phyloP scores from a whole-genome alignment of 306 rosid species.

The Acacia acuminata region DNA sequence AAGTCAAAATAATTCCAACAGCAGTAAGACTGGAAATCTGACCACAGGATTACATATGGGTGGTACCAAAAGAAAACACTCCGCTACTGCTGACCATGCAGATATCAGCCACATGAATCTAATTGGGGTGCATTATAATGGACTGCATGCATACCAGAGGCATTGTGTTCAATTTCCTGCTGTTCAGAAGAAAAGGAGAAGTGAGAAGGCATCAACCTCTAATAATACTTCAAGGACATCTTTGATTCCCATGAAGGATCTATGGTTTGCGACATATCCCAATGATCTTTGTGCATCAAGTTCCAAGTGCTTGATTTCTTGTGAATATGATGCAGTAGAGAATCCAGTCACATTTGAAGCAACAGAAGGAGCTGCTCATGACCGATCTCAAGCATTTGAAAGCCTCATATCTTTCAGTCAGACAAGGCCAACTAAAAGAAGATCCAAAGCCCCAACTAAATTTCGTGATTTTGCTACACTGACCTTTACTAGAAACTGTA shows the following conservation, averaged over 20 bases:
- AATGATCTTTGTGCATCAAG: slow-evolving; percentile 38
- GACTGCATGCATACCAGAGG: slow-evolving; percentile 42
- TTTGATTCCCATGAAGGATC: slow-evolving; percentile 30
- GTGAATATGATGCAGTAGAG: slow-evolving; percentile 32
- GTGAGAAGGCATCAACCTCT: slow-evolving; percentile 46
- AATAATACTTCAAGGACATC: slow-evolving; percentile 31
- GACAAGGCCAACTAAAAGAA: slow-evolving; percentile 52
- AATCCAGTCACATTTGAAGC: slow-evolving; percentile 28
- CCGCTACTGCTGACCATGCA: slow-evolving; percentile 32
- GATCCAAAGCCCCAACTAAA: slow-evolving; percentile 52
- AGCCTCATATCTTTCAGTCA: slow-evolving; percentile 33
- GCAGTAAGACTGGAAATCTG: slow-evolving; percentile 32
- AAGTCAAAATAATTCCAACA: slow-evolving; percentile 33
- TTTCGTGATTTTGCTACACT: slow-evolving; percentile 41
- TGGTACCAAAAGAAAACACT: slow-evolving; percentile 46
- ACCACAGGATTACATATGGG: slow-evolving; percentile 26
- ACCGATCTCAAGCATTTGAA: slow-evolving; percentile 38
- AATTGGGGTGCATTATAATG: slow-evolving; percentile 38
- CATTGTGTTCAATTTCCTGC: slow-evolving; percentile 55
- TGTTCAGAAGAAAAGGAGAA: slow-evolving; percentile 59
- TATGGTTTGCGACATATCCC: slow-evolving; percentile 24
- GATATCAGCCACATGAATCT: slow-evolving; percentile 41
- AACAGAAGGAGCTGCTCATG: slow-evolving; percentile 15
- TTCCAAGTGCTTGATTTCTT: slow-evolving; percentile 33
- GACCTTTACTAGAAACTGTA: slow-evolving; percentile 35